These are phyloP conservation scores for Babesia microti DNA, from an alignment of 169 alveolate species.

Conservation along the genomic window DNA sequence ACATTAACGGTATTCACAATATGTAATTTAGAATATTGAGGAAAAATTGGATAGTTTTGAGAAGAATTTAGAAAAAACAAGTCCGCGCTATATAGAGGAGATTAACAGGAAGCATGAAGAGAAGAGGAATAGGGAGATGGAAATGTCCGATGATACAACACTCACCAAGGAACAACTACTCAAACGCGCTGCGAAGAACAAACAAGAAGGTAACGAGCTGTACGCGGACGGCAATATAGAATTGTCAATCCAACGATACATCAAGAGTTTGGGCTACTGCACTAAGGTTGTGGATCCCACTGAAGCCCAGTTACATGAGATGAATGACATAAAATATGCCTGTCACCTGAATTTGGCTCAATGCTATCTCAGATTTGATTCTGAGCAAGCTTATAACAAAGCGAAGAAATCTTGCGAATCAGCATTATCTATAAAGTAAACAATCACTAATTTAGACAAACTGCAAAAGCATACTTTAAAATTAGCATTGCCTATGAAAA, in stretches of 20 bases:
- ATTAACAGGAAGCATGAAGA: too few species aligned
- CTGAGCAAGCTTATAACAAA: slow-evolving; percentile 10
- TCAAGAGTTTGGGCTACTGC: slow-evolving; percentile 38
- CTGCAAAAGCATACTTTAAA: slow-evolving; percentile 35
- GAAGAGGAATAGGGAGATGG: too few species aligned
- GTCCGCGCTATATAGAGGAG: too few species aligned
- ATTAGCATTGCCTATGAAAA: slow-evolving; percentile 40
- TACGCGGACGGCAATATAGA: slow-evolving; percentile 34
- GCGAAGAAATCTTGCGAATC: slow-evolving; percentile 19
- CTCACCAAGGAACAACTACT: slow-evolving; percentile 29
- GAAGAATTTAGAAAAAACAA: too few species aligned
- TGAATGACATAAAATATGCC: slow-evolving; percentile 22
- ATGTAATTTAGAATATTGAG: too few species aligned
- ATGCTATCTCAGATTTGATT: slow-evolving; percentile 37
- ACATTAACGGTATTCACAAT: too few species aligned
- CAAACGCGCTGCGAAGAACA: slow-evolving; percentile 39
- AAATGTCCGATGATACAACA: slow-evolving; percentile 34
- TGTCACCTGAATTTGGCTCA: slow-evolving; percentile 34
- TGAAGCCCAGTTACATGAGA: slow-evolving; percentile 17
- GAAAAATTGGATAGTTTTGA: too few species aligned
- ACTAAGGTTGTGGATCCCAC: slow-evolving; percentile 17
- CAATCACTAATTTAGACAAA: slow-evolving; percentile 3
- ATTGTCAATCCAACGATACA: slow-evolving; percentile 35
- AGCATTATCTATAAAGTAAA: slow-evolving; percentile 23
- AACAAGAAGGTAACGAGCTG: slow-evolving; percentile 38